Conservation (phyloP, 345 rosid genomes). For the Eucalyptus fibrosa region DNA sequence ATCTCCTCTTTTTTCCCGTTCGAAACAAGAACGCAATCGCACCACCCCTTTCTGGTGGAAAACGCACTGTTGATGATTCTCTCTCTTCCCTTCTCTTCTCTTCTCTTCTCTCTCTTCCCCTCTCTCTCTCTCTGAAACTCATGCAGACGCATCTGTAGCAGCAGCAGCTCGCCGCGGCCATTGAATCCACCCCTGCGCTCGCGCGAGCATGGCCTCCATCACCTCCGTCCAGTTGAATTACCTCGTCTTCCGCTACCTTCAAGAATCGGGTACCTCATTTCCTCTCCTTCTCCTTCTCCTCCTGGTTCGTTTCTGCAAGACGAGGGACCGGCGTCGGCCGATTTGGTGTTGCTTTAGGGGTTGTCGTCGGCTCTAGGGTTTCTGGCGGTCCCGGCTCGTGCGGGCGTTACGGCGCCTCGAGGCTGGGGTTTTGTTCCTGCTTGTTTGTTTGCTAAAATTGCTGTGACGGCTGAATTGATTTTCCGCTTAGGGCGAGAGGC, state of each 20-base stretch:
- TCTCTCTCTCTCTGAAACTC: neutral
- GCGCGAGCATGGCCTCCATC: conserved; percentile 41
- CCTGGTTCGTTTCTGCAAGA: neutral
- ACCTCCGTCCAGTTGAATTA: conserved; percentile 81
- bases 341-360: neutral
- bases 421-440: neutral
- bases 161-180: neutral
- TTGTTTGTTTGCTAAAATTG: neutral
- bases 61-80: neutral
- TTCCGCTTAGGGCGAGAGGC: neutral
- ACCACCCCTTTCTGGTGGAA: neutral
- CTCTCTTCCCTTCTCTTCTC: neutral
- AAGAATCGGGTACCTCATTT: conserved; percentile 58
- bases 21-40: neutral
- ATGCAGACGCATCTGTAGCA: neutral
- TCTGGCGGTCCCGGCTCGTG: neutral
- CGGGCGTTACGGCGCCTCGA: neutral
- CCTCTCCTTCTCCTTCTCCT: neutral
- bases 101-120: neutral
- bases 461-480: neutral
- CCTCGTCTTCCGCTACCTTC: conserved; percentile 90
- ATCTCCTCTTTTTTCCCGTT: neutral
- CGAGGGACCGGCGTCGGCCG: neutral
- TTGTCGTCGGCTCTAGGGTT: neutral
- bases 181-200: neutral